These are phyloP conservation scores for grape (Vitis vinifera) DNA, from an alignment of 164 flowering plant genomes.

Conservation along the genomic window ASM3070453v1 NC_081811.1:29321501-29322000, in stretches of 20 bases:
- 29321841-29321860: too few relatives aligned
- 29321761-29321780: too few relatives aligned
- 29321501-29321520: conserved; percentile 94
- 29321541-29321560: conserved; percentile 64
- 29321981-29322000: too few relatives aligned
- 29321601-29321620: conserved; percentile 22
- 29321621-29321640: conserved; percentile 83
- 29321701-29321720: conserved; percentile 4
- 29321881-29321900: too few relatives aligned
- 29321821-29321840: too few relatives aligned
- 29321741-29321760: background rate
- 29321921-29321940: too few relatives aligned
- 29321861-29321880: too few relatives aligned
- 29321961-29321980: too few relatives aligned
- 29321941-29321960: too few relatives aligned
- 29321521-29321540: conserved; percentile 83
- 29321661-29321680: conserved; percentile 85
- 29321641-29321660: conserved; percentile 82
- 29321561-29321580: conserved; percentile 76
- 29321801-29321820: too few relatives aligned
- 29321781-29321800: too few relatives aligned
- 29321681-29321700: conserved; percentile 19
- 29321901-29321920: too few relatives aligned
- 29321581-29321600: conserved; percentile 67
- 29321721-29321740: conserved; percentile 15